Base-by-base conservation (phyloP, 495 filamentous ascomycete species). In the Neurospora terricola region DNA sequence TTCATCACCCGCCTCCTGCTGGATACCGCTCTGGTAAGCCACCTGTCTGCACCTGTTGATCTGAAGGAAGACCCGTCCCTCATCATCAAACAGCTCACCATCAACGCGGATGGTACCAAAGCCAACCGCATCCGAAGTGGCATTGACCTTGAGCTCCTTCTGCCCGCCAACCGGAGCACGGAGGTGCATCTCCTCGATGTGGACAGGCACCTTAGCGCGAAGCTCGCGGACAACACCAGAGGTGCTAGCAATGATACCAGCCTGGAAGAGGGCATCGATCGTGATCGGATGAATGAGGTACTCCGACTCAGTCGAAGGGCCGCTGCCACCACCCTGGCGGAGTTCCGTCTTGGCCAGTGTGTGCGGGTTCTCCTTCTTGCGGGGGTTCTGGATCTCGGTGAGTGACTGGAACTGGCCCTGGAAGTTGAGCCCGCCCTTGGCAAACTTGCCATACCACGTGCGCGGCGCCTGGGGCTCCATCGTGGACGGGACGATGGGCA, bases 221-320 rank as follows among this genome's bases (percentile, higher is more conserved):
- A 72, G 42, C 43, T 73, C 73, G 34, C 72, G 30, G 5, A 72
- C 66, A 4, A 81, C 59, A 4, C 76, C 76, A 2, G 69, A 71
- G 10, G 77, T 75, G 36, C 73, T 76, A 5, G 75, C 77, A n/a
- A 72, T 72, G 14, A 80, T 37, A 11, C 77, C 73, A 3, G 69
- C 37, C 34, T 86, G 84, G 71, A 85, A 80, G 7, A 76, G 77
- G 8, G 76, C 76, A 75, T 86, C 84, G 2, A 86, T 76, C 37
- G 82, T 72, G 0, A 77, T 76, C 4, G 84, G 84, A 45, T 85
- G 84, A 39, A 85, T 78, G 62, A 81, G 73, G 23, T 23, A 77
- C 66, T 54, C 79, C 74, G 42, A 81, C 75, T 34, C 74, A 71
- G 38, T 73, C 79, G 14, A 78, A 71, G 0, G 77, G 21, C 11